Percentiles rank a stretch among this genome's conserved stretches.
These are phyloP conservation scores for Aspergillus piperis DNA, from an alignment of 2,329 filamentous ascomycete species.

Conservation along the genomic window DNA sequence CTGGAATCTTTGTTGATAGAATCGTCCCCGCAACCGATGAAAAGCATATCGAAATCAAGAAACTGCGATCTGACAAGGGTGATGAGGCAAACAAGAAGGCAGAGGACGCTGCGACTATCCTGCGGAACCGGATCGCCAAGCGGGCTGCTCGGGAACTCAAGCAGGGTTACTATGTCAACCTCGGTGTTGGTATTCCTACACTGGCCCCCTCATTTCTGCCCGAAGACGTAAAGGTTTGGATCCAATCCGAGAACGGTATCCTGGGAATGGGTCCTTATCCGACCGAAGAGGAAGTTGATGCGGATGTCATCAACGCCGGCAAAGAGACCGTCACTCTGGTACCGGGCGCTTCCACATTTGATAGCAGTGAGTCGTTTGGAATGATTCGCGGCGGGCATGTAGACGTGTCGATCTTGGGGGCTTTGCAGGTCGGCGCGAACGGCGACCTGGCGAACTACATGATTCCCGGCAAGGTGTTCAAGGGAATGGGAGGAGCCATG, in stretches of 20 bases:
- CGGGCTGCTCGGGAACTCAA: constrained; percentile 79
- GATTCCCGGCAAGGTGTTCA: constrained; percentile 82
- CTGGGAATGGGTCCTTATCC: constrained; percentile 77
- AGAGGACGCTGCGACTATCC: constrained; percentile 35
- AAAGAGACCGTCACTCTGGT: constrained; percentile 84
- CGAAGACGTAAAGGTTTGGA: constrained; percentile 69
- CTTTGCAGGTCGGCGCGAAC: constrained; percentile 74
- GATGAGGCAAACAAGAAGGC: constrained; percentile 40
- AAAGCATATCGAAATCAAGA: constrained; percentile 72
- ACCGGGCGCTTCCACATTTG: constrained; percentile 75
- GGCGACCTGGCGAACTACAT: constrained; percentile 88
- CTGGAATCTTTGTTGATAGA: constrained; percentile 79
- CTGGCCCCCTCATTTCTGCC: constrained; percentile 77
- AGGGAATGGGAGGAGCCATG: constrained; percentile 83
- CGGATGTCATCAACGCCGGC: constrained; percentile 81
- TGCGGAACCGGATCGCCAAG: constrained; percentile 66
- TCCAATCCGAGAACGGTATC: constrained; percentile 85
- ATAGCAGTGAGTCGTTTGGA: constrained; percentile 77
- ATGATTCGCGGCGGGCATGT: constrained; percentile 87
- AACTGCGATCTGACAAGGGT: constrained; percentile 50
- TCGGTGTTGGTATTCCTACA: constrained; percentile 66
- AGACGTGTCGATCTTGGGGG: constrained; percentile 79
- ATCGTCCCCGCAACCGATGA: constrained; percentile 72
- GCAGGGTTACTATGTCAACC: constrained; percentile 48
- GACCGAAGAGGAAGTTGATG: constrained; percentile 68